These are phyloP conservation scores for Echinochloa phyllopogon DNA, from an alignment of 176 grass and related monocot species.

Conservation along the genomic window DNA sequence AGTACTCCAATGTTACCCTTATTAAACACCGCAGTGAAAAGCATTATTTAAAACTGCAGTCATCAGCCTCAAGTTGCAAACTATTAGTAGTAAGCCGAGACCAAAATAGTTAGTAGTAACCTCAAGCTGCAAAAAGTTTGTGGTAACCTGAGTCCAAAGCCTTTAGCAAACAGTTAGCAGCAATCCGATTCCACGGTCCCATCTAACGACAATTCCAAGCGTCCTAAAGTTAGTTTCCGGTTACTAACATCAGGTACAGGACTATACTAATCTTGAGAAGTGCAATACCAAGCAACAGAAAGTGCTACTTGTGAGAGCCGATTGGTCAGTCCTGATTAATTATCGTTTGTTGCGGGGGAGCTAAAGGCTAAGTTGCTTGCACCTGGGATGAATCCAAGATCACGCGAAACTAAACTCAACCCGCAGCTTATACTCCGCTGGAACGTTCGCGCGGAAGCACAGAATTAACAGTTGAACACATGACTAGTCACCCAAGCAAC, in stretches of 20 bases:
- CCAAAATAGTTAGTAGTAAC: neutral
- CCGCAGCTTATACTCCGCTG: neutral
- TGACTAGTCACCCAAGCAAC: neutral
- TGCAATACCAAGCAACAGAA: neutral
- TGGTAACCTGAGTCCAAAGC: neutral
- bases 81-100: neutral
- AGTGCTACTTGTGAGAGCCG: neutral
- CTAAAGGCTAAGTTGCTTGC: neutral
- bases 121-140: neutral
- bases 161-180: neutral
- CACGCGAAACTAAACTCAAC: neutral
- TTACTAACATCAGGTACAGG: neutral
- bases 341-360: neutral
- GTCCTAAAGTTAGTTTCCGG: neutral
- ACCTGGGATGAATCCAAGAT: conserved; percentile 1
- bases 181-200: neutral
- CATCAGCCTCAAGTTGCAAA: neutral
- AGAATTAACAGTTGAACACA: neutral
- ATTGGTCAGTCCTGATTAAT: neutral
- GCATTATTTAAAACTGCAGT: neutral
- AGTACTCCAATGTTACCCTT: neutral
- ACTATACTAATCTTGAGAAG: neutral
- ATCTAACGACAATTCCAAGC: neutral
- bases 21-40: neutral
- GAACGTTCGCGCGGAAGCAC: neutral